phyloP scores from a whole-genome alignment of 2,329 filamentous ascomycete species.

The Rutstroemia sp. region DNA sequence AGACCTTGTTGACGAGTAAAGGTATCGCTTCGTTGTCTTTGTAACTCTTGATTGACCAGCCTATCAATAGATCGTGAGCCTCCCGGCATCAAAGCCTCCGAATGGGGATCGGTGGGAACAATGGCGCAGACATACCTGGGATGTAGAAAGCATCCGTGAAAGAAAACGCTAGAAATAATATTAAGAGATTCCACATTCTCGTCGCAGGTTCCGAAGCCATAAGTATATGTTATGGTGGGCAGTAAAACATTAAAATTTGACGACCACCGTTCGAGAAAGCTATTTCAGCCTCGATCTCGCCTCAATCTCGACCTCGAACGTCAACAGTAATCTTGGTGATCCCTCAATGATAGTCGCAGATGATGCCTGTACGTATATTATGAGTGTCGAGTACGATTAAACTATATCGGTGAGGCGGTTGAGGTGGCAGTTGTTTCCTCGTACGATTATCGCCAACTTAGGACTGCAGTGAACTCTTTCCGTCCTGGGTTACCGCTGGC shows the following conservation, averaged over 20 bases:
- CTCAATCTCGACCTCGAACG: neutral
- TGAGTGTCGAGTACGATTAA: too few relatives aligned
- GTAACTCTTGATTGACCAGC: slow-evolving; percentile 79
- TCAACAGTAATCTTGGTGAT: neutral
- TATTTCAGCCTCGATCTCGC: neutral
- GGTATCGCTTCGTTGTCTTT: slow-evolving; percentile 69
- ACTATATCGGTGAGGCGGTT: too few relatives aligned
- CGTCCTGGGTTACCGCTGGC: too few relatives aligned
- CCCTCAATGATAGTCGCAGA: too few relatives aligned
- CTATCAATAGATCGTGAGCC: slow-evolving; percentile 33
- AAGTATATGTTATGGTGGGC: slow-evolving; percentile 12
- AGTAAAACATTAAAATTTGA: slow-evolving; percentile 7
- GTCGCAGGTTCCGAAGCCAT: slow-evolving; percentile 22
- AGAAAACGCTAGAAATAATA: slow-evolving; percentile 40
- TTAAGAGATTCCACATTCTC: slow-evolving; percentile 37
- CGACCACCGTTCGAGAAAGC: neutral
- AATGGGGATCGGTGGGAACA: neutral
- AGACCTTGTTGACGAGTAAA: slow-evolving; percentile 86
- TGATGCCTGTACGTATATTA: too few relatives aligned
- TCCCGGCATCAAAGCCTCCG: neutral
- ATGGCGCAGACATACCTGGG: slow-evolving; percentile 52
- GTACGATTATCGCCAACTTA: too few relatives aligned
- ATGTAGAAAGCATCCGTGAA: slow-evolving; percentile 70
- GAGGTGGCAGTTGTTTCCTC: too few relatives aligned
- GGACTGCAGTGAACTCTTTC: too few relatives aligned